Base-by-base conservation (phyloP, 179 eudicot genomes). In the Silene coronaria region DNA sequence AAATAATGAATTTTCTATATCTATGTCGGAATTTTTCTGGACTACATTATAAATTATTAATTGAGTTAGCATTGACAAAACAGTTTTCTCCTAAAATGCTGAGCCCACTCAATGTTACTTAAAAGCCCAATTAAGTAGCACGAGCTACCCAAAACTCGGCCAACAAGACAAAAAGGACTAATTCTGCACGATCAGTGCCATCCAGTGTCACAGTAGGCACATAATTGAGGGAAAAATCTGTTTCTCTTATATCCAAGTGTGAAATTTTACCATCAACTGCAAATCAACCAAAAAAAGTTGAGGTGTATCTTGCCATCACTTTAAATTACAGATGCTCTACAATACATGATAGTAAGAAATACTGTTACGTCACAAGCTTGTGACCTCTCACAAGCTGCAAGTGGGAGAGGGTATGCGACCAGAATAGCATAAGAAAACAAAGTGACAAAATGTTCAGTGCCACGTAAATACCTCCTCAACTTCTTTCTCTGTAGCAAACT, bases 401-500 rank as follows among this genome's bases (percentile, higher is more conserved):
- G n/a, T n/a, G n/a, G n/a, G n/a, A n/a, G n/a, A n/a, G n/a, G n/a
- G 46, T 11, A 42, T 22, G 64, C 8, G 5, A 71, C 55, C 55
- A 26, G 19, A 36, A 28, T 53, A 10, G 10, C 64, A 71, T 4
- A 10, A 16, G 0, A 4, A 71, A 55, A 16, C 48, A 42, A 69
- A 21, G 2, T 21, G 12, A 19, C 26, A 72, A 46, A 19, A 76
- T 4, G 61, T 10, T 11, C 21, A 64, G 58, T 10, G 7, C 16
- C 13, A 70, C 27, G 48, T 74, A 77, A 80, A 78, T 88, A 93
- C 99, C 80, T 96, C 99, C 81, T 93, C 97, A 75, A 96, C 90
- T 85, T 96, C 99, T 79, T 88, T 88, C 84, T 89, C 97, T 30
- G 91, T 85, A 82, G 97, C 97, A 63, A 85, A 89, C 84, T 86